phyloP scores from a whole-genome alignment of 306 rosid species.

The Cicer judaicum region DNA sequence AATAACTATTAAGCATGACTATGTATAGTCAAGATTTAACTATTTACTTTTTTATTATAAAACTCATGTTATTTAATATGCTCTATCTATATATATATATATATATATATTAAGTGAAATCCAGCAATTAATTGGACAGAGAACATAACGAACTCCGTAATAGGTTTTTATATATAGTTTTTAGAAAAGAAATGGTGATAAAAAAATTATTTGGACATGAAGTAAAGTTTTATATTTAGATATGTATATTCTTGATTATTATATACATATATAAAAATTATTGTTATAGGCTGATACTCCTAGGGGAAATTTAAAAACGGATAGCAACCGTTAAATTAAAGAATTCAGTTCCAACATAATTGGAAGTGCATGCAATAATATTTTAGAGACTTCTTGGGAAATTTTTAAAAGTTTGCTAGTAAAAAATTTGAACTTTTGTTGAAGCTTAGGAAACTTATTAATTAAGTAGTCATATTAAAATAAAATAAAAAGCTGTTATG shows the following conservation, averaged over 20 bases:
- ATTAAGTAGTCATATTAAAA: conserved; percentile 36
- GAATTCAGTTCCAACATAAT: conserved; percentile 67
- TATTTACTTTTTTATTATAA: no score
- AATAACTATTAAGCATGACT: no score
- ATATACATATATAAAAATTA: neutral
- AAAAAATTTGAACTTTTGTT: conserved; percentile 54
- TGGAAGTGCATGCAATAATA: conserved; percentile 71
- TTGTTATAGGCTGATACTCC: conserved; percentile 33
- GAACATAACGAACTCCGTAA: no score
- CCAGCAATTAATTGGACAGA: no score
- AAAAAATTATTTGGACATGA: conserved; percentile 6
- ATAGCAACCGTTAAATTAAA: conserved; percentile 38
- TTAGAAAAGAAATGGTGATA: conserved; percentile 26
- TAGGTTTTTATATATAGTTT: neutral
- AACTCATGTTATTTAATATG: no score
- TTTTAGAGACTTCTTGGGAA: conserved; percentile 56
- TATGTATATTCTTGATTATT: conserved; percentile 26
- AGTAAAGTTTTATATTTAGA: conserved; percentile 35
- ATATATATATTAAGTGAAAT: no score
- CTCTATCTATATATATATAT: no score
- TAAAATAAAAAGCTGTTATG: conserved; percentile 44
- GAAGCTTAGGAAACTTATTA: conserved; percentile 50
- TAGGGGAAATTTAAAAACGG: conserved; percentile 8
- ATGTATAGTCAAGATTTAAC: no score
- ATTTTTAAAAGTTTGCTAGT: conserved; percentile 49